Conservation (phyloP, 345 rosid species). For the Ailanthus altissimus region DNA sequence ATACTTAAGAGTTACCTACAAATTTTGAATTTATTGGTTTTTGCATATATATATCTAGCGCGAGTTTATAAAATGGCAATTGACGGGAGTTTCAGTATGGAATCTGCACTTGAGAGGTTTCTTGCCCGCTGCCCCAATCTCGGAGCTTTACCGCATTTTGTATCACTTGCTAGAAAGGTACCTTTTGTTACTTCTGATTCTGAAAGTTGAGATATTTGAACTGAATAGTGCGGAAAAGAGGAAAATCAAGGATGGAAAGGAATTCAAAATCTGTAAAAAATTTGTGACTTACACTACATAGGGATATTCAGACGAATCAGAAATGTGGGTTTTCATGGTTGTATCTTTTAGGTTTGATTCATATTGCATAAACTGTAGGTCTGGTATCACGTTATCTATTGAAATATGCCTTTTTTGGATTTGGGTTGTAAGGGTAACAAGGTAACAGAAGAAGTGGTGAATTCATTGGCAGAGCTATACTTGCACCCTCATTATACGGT, state of each 20-base stretch:
- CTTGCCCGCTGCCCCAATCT: slow-evolving; percentile 66
- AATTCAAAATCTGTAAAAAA: neutral
- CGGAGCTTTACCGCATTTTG: slow-evolving; percentile 31
- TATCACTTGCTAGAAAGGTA: slow-evolving; percentile 47
- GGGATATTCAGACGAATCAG: neutral
- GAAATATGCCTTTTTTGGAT: slow-evolving; percentile 8
- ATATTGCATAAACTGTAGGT: neutral
- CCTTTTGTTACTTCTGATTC: no score
- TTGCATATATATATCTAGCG: neutral
- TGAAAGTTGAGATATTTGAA: neutral
- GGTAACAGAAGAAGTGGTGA: slow-evolving; percentile 55
- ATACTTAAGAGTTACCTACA: neutral
- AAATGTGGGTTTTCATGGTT: neutral
- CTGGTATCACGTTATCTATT: neutral
- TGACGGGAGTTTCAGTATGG: slow-evolving; percentile 70
- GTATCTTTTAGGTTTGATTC: neutral
- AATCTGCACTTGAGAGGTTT: slow-evolving; percentile 56
- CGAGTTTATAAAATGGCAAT: slow-evolving; percentile 48
- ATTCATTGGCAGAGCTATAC: slow-evolving; percentile 54
- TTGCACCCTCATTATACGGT: slow-evolving; percentile 69
- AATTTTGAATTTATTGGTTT: slow-evolving; percentile 10
- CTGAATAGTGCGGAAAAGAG: neutral
- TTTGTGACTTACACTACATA: neutral
- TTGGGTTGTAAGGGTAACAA: slow-evolving; percentile 43
- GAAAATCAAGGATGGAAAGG: neutral